Evolutionary conservation across 768 basidiomycete species (phyloP).

Genomic region (Boletus tylopilopsis): DNA sequence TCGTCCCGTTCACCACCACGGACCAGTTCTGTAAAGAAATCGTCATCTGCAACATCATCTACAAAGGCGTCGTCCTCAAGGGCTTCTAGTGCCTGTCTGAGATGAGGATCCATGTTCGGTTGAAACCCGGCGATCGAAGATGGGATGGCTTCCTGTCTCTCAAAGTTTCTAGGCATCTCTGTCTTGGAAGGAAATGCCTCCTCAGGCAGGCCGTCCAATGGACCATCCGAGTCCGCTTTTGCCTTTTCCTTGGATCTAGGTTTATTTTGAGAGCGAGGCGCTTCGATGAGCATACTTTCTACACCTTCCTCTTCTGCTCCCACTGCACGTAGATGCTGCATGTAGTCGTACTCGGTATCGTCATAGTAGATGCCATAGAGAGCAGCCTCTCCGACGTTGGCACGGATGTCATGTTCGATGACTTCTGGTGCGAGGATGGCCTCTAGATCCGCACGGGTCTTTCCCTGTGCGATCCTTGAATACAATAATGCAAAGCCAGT

Average conservation of each 20-base stretch:
- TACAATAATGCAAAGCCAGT: not conserved
- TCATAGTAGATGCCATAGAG: constrained; percentile 91
- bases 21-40: constrained; percentile 74
- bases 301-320: constrained; percentile 77
- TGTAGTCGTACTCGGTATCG: constrained; percentile 96
- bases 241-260: constrained; percentile 28
- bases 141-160: constrained; percentile 75
- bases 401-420: constrained; percentile 41
- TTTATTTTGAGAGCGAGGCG: constrained; percentile 46
- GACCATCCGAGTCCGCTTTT: constrained; percentile 36
- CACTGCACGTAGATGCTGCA: constrained; percentile 87
- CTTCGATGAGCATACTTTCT: constrained; percentile 78
- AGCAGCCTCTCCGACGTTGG: constrained; percentile 81
- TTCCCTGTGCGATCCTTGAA: constrained; percentile 47
- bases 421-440: constrained; percentile 46
- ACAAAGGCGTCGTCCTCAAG: constrained; percentile 96
- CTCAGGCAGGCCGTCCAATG: constrained; percentile 57
- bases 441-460: constrained; percentile 81
- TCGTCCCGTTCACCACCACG: constrained; percentile 65
- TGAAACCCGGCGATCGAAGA: constrained; percentile 84
- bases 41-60: constrained; percentile 67
- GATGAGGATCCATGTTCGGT: constrained; percentile 94
- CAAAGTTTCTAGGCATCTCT: constrained; percentile 73
- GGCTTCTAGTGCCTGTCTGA: constrained; percentile 89
- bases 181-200: constrained; percentile 67